These are phyloP conservation scores for Sugiyamaella grinbergsii DNA, from an alignment of 1,139 yeast genomes.

Conservation along the genomic window DNA sequence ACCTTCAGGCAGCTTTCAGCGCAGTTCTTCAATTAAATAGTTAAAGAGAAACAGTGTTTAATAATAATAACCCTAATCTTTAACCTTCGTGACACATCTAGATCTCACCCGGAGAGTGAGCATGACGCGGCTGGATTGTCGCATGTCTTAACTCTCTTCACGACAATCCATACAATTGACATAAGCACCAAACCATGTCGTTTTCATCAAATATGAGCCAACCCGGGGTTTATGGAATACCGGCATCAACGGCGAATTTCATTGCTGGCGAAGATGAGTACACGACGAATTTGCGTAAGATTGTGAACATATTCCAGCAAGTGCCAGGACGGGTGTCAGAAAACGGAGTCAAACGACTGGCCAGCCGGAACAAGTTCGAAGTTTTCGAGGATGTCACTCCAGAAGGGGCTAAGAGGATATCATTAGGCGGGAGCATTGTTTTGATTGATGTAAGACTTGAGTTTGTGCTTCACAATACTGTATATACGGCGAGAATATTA, in stretches of 20 bases:
- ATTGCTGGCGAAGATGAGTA: constrained; percentile 30
- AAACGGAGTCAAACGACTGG: constrained; percentile 39
- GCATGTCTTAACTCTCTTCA: neutral
- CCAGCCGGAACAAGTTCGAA: constrained; percentile 37
- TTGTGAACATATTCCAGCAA: constrained; percentile 34
- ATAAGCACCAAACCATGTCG: too few species aligned
- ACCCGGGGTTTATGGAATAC: constrained; percentile 10
- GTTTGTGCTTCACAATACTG: neutral
- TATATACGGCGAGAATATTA: neutral
- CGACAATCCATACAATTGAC: too few species aligned
- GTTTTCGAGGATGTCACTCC: constrained; percentile 39
- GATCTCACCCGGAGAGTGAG: too few species aligned
- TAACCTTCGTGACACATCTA: too few species aligned
- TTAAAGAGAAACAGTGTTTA: too few species aligned
- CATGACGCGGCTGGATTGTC: too few species aligned
- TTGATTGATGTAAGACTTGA: constrained; percentile 40
- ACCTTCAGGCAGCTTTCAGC: too few species aligned
- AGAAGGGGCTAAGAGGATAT: constrained; percentile 36
- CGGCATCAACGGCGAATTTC: constrained; percentile 6
- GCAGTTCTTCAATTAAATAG: too few species aligned
- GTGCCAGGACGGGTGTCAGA: constrained; percentile 43
- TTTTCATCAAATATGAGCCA: constrained; percentile 10
- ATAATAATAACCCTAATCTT: too few species aligned
- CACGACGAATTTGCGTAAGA: constrained; percentile 31
- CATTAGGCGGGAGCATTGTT: constrained; percentile 44